These are phyloP conservation scores for Botrytis tulipae DNA, from an alignment of 2,329 filamentous ascomycete species.

Conservation along the genomic window DNA sequence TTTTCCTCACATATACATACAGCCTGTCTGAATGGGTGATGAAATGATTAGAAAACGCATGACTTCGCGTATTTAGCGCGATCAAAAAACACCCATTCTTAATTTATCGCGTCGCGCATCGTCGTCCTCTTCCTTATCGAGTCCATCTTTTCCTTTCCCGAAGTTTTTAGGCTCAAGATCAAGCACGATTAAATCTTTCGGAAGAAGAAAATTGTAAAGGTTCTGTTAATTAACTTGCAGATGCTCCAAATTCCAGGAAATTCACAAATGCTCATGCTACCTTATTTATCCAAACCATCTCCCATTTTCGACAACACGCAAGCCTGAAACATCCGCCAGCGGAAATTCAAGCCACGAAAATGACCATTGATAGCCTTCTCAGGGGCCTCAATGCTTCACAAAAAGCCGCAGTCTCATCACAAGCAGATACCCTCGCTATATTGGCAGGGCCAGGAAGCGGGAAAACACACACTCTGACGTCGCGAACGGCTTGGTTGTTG, in stretches of 20 bases:
- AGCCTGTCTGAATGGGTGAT: neutral
- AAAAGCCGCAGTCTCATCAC: slow-evolving; percentile 61
- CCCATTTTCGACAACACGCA: neutral
- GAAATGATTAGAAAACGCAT: neutral
- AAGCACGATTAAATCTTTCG: neutral
- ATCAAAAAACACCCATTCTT: neutral
- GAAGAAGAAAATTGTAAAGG: neutral
- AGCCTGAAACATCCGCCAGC: neutral
- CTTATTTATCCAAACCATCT: neutral
- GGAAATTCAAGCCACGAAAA: slow-evolving; percentile 21
- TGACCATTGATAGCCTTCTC: slow-evolving; percentile 45
- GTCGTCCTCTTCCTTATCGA: neutral
- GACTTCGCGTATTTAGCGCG: slow-evolving; percentile 10
- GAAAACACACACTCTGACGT: slow-evolving; percentile 93
- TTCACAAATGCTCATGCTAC: neutral
- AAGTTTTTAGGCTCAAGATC: neutral
- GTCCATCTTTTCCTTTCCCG: neutral
- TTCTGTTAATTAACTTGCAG: neutral
- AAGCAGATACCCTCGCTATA: slow-evolving; percentile 58
- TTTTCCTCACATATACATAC: no score
- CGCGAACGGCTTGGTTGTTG: slow-evolving; percentile 86
- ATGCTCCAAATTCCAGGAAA: neutral
- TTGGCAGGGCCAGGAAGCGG: slow-evolving; percentile 70
- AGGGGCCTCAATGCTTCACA: slow-evolving; percentile 64
- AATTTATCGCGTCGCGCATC: neutral